Base-by-base conservation (phyloP, 2,329 filamentous ascomycete genomes). In the Ramularia endophylla region DNA sequence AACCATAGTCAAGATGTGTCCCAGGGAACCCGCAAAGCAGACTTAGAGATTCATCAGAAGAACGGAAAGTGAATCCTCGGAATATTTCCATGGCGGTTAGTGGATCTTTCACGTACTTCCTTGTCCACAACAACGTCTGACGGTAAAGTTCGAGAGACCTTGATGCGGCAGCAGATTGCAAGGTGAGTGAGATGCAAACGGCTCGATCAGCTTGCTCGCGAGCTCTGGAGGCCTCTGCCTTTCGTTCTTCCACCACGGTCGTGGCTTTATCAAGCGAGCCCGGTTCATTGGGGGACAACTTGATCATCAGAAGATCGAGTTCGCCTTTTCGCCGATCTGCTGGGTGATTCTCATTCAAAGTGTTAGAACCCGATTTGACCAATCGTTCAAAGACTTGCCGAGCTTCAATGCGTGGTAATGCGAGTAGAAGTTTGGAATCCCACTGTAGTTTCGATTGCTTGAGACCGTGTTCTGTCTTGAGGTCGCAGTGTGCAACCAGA, bases 41-140 rank as follows among this genome's bases (percentile, higher is more conserved):
- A 6, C 22, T 11, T 6, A 25, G 22, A 25, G 22, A 25, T 11
- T 25, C 22, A 25, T 25, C 11, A 6, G 22, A 25, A 25, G 22
- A 6, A n/a, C n/a, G n/a, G 6, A 25, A 25, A 11, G 11, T 11
- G 6, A 11, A 11, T 11, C 40, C 18, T 18, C 12, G 43, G 40
- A 58, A 63, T 3, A 66, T 42, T 3, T 33, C 40, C 28, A 48
- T 50, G 3, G 53, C 46, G 3, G 60, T 62, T 16, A 56, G 36
- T 5, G 60, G 56, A 51, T 69, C 66, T 17, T 59, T 59, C n/a
- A 62, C 51, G 41, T 59, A 68, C 2, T 62, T 55, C 5, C 55
- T 60, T 1, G 58, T 49, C 66, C 65, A 69, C 2, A 55, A 25
- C 2, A 66, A 27, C 1, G 57, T 55, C 5, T 63, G 54, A 15